These are phyloP conservation scores for Bacterosira constricta DNA, from an alignment of 108 stramenopile species.

Conservation along the genomic window DNA sequence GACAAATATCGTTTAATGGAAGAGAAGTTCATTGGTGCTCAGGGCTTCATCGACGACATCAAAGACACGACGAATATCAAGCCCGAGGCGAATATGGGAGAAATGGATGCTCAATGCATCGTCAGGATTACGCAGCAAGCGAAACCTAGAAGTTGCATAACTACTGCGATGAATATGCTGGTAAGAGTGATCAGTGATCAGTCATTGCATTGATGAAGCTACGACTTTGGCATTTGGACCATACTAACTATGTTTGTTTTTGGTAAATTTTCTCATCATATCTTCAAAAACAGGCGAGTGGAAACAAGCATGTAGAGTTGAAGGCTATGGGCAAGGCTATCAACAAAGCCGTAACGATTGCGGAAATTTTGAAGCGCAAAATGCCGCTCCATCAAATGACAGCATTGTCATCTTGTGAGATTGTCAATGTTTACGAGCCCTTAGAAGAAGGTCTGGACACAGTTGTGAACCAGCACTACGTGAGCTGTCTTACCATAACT, in stretches of 20 bases:
- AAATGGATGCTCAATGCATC: slow-evolving; percentile 33
- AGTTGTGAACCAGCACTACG: slow-evolving; percentile 76
- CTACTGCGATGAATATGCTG: slow-evolving; percentile 79
- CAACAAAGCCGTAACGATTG: slow-evolving; percentile 90
- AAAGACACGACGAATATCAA: slow-evolving; percentile 32
- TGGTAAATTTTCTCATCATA: not conserved
- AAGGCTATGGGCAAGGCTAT: slow-evolving; percentile 91
- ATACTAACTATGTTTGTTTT: not conserved
- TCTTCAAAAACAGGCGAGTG: slow-evolving; percentile 46
- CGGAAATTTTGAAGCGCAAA: slow-evolving; percentile 86
- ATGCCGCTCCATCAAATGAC: slow-evolving; percentile 85
- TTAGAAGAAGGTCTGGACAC: slow-evolving; percentile 86
- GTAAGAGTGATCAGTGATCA: slow-evolving; percentile 57
- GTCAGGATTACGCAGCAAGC: slow-evolving; percentile 84
- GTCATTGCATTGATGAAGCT: not conserved
- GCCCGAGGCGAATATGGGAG: slow-evolving; percentile 11
- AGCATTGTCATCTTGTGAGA: slow-evolving; percentile 67
- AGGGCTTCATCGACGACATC: slow-evolving; percentile 53
- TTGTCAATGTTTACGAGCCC: slow-evolving; percentile 87
- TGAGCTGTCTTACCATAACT: slow-evolving; percentile 78
- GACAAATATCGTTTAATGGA: slow-evolving; percentile 88
- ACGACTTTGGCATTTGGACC: not conserved
- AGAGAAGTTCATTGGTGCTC: slow-evolving; percentile 54
- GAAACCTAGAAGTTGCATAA: slow-evolving; percentile 86
- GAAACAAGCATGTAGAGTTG: slow-evolving; percentile 66